Percentiles rank a stretch among this genome's conserved stretches.
phyloP scores from a whole-genome alignment of 495 filamentous ascomycete species.

The Penicillium flavigenum region DNA sequence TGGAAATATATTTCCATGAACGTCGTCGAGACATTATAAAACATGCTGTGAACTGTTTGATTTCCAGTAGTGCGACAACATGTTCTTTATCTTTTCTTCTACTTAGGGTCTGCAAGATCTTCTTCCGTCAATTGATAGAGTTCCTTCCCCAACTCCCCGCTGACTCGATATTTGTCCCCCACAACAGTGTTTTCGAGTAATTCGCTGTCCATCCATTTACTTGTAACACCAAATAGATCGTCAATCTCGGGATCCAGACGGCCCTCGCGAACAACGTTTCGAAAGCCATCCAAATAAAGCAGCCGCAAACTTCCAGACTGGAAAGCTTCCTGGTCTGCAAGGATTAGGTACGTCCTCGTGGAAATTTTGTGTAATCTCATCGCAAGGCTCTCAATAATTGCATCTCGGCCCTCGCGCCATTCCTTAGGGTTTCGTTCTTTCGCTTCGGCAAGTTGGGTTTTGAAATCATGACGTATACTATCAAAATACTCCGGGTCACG shows the following conservation, averaged over 20 bases:
- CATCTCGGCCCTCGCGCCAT: no score
- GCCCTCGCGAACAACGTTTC: conserved; percentile 11
- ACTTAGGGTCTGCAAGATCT: not conserved
- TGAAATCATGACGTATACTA: no score
- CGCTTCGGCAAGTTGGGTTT: no score
- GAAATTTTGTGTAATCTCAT: not conserved
- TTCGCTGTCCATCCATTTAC: conserved; percentile 6
- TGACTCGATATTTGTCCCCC: conserved; percentile 15
- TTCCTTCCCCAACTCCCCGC: conserved; percentile 10
- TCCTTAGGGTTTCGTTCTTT: no score
- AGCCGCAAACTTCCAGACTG: not conserved
- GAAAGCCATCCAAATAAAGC: conserved; percentile 14
- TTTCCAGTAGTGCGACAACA: no score
- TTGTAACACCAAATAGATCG: conserved; percentile 7
- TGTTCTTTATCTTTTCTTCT: not conserved
- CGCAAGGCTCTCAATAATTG: no score
- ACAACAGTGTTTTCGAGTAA: conserved; percentile 7
- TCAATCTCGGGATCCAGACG: conserved; percentile 10
- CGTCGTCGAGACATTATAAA: no score
- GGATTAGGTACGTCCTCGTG: conserved; percentile 8
- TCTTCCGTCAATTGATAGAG: conserved; percentile 15
- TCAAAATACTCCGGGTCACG: no score
- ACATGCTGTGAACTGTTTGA: no score
- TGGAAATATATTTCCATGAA: no score
- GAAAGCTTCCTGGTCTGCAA: conserved; percentile 18